Evolutionary conservation across 2,329 filamentous ascomycete species (phyloP).

Genomic region (Erysiphe pisi): DNA sequence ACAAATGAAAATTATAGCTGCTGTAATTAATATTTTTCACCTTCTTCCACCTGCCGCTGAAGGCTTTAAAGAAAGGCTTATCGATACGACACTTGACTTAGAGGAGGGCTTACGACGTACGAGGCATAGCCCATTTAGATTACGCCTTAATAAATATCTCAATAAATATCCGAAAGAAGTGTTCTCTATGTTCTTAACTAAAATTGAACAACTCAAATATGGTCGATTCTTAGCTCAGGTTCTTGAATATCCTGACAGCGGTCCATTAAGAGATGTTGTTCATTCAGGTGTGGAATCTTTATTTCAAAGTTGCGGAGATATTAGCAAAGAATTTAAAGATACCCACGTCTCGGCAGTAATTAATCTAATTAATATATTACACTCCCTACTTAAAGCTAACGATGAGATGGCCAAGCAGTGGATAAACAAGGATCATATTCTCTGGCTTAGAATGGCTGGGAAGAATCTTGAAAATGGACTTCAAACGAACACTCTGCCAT

Average conservation of each 20-base stretch:
- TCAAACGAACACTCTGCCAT: slow-evolving; percentile 56
- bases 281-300: slow-evolving; percentile 63
- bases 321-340: slow-evolving; percentile 55
- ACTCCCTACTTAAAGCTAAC: slow-evolving; percentile 60
- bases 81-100: slow-evolving; percentile 79
- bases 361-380: slow-evolving; percentile 76
- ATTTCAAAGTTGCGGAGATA: slow-evolving; percentile 54
- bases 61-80: slow-evolving; percentile 78
- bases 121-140: slow-evolving; percentile 80
- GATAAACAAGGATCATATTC: slow-evolving; percentile 56
- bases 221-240: slow-evolving; percentile 87
- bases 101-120: slow-evolving; percentile 78
- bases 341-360: slow-evolving; percentile 60
- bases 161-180: slow-evolving; percentile 86
- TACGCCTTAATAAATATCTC: slow-evolving; percentile 82
- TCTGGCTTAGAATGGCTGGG: slow-evolving; percentile 55
- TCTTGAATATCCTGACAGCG: slow-evolving; percentile 63
- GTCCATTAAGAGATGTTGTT: slow-evolving; percentile 61
- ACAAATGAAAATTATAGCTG: slow-evolving; percentile 87
- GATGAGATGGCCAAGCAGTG: slow-evolving; percentile 52
- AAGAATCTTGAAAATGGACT: slow-evolving; percentile 69
- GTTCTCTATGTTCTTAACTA: slow-evolving; percentile 67
- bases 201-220: slow-evolving; percentile 73
- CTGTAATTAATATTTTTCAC: slow-evolving; percentile 95
- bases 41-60: slow-evolving; percentile 84